Base-by-base conservation (phyloP, 495 filamentous ascomycete species). In the Trichoderma asperelloides region DNA sequence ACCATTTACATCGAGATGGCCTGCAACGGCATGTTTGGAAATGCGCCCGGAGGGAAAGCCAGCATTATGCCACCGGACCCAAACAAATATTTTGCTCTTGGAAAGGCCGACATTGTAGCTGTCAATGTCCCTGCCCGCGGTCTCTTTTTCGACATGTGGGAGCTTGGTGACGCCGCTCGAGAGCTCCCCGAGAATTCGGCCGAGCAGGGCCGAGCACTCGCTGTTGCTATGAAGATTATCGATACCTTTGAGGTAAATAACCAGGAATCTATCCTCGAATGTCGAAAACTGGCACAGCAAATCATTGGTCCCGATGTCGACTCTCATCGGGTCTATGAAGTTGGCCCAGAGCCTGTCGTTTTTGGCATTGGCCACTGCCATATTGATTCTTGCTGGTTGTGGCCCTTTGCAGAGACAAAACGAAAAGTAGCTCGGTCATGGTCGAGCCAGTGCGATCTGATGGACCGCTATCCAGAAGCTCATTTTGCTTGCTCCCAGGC, bases 321-420 rank as follows among this genome's bases (percentile, higher is more conserved):
- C 73, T 93, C 91, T 4, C 79, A 87, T 15, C 86, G 92, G 67
- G 94, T 98, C 49, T 98, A 98, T 71, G 81, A 91, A 18, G 87
- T 80, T 18, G 87, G 87, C 57, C 87, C 86, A 6, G 77, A 89
- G 39, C 85, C 91, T 0, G 81, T 95, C 63, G 92, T 97, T 23
- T 93, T 87, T 72, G 95, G 86, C 23, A 93, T 96, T 68, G 95
- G 95, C 3, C 89, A 98, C 78, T 98, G 95, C 71, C 95, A 98
- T 74, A 98, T 98, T 70, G 95, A 96, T 78, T 93, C 91, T 30
- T 97, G 93, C 77, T 98, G 95, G 95, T 80, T 98, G 12, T 98
- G 95, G 95, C 95, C 95, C 2, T 98, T 90, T 84, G 95, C 92
- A n/a, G 95, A 98, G 81, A 98, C 95, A 0, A 97, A 96, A 76